These are phyloP conservation scores for Biancaea sappan DNA, from an alignment of 306 rosid genomes.

Conservation along the genomic window DNA sequence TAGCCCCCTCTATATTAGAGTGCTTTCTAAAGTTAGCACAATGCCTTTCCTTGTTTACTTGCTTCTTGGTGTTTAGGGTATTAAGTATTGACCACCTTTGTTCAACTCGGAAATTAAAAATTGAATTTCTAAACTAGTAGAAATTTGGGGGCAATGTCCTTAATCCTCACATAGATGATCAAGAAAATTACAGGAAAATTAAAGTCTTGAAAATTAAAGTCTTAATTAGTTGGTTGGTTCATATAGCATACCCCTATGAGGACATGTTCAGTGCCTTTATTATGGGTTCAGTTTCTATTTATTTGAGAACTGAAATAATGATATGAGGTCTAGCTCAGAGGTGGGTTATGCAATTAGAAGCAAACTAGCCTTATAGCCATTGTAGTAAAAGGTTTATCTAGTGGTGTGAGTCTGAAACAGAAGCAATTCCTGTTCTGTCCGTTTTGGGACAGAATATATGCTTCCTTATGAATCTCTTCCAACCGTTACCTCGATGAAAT, in stretches of 20 bases:
- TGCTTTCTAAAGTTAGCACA: background rate
- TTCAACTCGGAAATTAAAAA: background rate
- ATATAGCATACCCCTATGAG: background rate
- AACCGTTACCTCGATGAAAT: conserved; percentile 20
- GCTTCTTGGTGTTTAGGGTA: background rate
- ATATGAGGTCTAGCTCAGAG: background rate
- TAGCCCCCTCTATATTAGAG: background rate
- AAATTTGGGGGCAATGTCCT: background rate
- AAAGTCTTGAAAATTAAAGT: background rate
- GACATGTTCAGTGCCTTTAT: background rate
- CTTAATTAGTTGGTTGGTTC: background rate
- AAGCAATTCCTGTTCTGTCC: conserved; percentile 6
- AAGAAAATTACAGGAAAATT: background rate
- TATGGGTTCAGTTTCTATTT: background rate
- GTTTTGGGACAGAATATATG: background rate
- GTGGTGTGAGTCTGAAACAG: background rate
- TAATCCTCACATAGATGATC: background rate
- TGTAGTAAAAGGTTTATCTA: conserved; percentile 21
- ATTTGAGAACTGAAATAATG: background rate
- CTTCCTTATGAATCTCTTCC: conserved; percentile 11
- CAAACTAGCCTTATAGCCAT: conserved; percentile 16
- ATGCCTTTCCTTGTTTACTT: background rate
- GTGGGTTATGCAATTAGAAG: conserved; percentile 28
- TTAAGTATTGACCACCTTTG: background rate
- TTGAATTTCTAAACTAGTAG: background rate